Evolutionary conservation across 2,329 filamentous ascomycete genomes (phyloP), one percentile per base, ranked within the genome.

Genomic region (Anthostomella pinea): DNA sequence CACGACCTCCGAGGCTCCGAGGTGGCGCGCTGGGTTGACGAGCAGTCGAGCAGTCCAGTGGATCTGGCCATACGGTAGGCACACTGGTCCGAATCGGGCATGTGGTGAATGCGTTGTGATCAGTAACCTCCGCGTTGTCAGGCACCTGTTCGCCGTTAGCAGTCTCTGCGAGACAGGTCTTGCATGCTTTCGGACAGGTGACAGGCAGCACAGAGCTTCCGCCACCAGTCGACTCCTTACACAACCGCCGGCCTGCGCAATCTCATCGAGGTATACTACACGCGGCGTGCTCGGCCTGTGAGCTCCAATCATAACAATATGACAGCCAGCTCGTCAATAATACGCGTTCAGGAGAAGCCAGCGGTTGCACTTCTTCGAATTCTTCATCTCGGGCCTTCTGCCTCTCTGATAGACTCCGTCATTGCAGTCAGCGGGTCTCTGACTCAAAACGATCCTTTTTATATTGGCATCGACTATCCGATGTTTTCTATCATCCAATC

Each of bases 1-100:
- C 48, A 50, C 49, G 49, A 39, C 39, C 43, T 45, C 45, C 41
- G 39, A 42, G 38, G 38, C 44, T 42, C 41, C 44, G 45, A 50
- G 45, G 53, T 54, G 53, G 51, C 38, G 46, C 46, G 51, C 49
- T 43, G 41, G 49, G 49, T 46, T 46, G 41, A 42, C 42, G 33
- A 46, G 43, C 38, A 36, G 45, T 31, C 33, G 45, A 34, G 37
- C 33, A 40, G 35, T 35, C 35, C 38, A 41, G 53, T 56, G 51
- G 53, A 49, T 52, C 53, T 49, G 46, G n/a, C n/a, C n/a, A n/a
- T 45, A 49, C 44, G 30, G 50, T 52, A 52, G 46, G 39, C 49
- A 50, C 51, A 47, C 52, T 56, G 49, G 43, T 47, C 53, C 50
- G 48, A 56, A 56, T 58, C 54, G 49, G 54, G 54, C 55, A 58